phyloP scores from a whole-genome alignment of 2,329 filamentous ascomycete species.

The Alternaria ethzedia region DNA sequence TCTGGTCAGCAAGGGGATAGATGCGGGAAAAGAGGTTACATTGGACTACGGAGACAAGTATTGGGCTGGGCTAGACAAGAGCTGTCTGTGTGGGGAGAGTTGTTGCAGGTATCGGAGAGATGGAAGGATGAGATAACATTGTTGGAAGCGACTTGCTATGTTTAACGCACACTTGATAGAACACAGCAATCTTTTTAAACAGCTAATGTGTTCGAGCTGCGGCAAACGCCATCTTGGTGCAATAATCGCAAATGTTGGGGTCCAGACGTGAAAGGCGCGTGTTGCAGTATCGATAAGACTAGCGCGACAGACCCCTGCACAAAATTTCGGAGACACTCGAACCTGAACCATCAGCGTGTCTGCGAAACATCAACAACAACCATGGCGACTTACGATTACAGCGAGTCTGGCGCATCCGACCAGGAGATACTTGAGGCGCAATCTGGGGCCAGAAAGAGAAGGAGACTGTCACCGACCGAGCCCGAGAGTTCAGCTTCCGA shows the following conservation, averaged over 20 bases:
- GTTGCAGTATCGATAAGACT: constrained; percentile 36
- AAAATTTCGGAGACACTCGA: constrained; percentile 32
- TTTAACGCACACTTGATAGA: not conserved
- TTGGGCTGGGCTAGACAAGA: constrained; percentile 63
- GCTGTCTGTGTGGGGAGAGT: constrained; percentile 61
- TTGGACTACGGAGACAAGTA: constrained; percentile 66
- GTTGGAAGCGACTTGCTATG: not conserved
- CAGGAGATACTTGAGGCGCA: constrained; percentile 39
- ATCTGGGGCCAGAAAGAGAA: constrained; percentile 45
- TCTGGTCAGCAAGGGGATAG: constrained; percentile 62
- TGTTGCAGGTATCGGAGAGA: constrained; percentile 56
- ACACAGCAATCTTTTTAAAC: not conserved
- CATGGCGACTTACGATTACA: constrained; percentile 25
- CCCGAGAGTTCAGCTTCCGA: constrained; percentile 25
- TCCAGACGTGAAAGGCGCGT: not conserved
- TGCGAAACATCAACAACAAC: constrained; percentile 5
- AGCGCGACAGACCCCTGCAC: constrained; percentile 25
- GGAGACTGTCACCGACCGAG: constrained; percentile 38
- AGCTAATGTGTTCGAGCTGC: not conserved
- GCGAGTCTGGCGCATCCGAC: constrained; percentile 29
- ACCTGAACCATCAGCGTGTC: not conserved
- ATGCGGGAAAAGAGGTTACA: constrained; percentile 61
- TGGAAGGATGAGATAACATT: not conserved
- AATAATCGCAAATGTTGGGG: not conserved
- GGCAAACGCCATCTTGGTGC: not conserved